phyloP scores from a whole-genome alignment of 345 rosid genomes.

The Reutealis trisperma region DNA sequence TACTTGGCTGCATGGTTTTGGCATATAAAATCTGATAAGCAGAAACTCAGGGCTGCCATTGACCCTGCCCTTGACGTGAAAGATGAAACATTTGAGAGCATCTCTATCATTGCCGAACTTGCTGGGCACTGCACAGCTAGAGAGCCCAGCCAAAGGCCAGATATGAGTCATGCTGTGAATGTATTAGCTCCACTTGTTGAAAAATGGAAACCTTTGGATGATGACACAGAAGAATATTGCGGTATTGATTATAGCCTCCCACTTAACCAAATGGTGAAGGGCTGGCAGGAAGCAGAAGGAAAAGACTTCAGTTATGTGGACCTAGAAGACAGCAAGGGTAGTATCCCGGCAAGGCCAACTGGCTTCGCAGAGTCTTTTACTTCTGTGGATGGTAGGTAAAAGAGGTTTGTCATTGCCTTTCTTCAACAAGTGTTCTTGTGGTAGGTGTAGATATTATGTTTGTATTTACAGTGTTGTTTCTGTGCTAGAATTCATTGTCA shows the following conservation, averaged over 20 bases:
- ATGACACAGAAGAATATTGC: constrained; percentile 57
- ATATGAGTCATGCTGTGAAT: constrained; percentile 75
- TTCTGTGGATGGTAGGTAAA: constrained; percentile 68
- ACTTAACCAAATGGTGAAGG: constrained; percentile 76
- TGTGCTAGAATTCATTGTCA: constrained; percentile 20
- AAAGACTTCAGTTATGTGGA: constrained; percentile 56
- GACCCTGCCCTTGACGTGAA: constrained; percentile 54
- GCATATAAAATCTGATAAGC: constrained; percentile 56
- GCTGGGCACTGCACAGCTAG: constrained; percentile 83
- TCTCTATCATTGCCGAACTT: constrained; percentile 54
- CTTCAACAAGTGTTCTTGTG: background rate
- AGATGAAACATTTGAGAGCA: constrained; percentile 59
- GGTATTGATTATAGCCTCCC: constrained; percentile 83
- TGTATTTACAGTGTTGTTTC: constrained; percentile 3
- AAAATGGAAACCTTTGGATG: constrained; percentile 66
- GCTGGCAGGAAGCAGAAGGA: constrained; percentile 80
- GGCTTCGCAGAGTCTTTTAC: constrained; percentile 81
- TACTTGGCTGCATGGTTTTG: constrained; percentile 76
- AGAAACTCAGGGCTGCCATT: constrained; percentile 57
- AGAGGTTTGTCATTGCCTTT: constrained; percentile 2
- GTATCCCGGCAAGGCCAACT: constrained; percentile 67
- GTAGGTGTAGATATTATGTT: constrained; percentile 37
- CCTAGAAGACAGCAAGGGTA: constrained; percentile 66
- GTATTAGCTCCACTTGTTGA: constrained; percentile 67
- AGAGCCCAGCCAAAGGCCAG: constrained; percentile 72